Base-by-base conservation (phyloP, 129 eudicot genomes). In the Tagetes patula region DNA sequence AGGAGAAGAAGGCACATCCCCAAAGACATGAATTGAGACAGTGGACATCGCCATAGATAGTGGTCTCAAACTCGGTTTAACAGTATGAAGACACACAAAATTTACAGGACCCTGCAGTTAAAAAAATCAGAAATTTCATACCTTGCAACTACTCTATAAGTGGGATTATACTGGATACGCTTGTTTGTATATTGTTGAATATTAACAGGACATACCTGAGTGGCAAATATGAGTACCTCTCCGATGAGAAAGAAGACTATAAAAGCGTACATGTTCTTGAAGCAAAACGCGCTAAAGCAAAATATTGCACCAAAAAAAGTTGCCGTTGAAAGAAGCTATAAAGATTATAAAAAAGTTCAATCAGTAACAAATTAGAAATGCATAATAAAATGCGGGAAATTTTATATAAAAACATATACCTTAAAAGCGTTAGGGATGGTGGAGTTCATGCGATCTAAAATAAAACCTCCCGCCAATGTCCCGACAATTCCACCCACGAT, bases 1-100 rank as follows among this genome's bases (percentile, higher is more conserved):
- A 12, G 98, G 96, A 60, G 96, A 83, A n/a, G 98, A 93, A 50
- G 98, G 98, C 75, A 93, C 98, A 27, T 93, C 98, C 45, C 98
- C 98, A 71, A 93, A 89, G 3, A 90, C 70, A 78, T 93, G 98
- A 83, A 93, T 93, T 5, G 96, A 78, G 20, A 93, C 98, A 3
- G 98, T 93, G 11, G 98, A 93, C 74, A 93, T 93, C 20, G 98
- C 96, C 96, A 93, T 93, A 33, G 98, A 86, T 62, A 93, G 74
- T 7, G 98, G 98, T 50, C 96, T 74, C 55, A 94, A 67, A 83
- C 98, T 90, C 56, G 96, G 96, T 81, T 86, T 83, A 20, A 94
- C 98, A 46, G 85, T 81, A 79, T 90, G 98, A 48, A 94, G 86
- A 65, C 96, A 89, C 63, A 94, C 92, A 60, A 72, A 94, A 77